Evolutionary conservation across 164 flowering plant species (phyloP).

Genomic region (Magnolia sinica): DNA sequence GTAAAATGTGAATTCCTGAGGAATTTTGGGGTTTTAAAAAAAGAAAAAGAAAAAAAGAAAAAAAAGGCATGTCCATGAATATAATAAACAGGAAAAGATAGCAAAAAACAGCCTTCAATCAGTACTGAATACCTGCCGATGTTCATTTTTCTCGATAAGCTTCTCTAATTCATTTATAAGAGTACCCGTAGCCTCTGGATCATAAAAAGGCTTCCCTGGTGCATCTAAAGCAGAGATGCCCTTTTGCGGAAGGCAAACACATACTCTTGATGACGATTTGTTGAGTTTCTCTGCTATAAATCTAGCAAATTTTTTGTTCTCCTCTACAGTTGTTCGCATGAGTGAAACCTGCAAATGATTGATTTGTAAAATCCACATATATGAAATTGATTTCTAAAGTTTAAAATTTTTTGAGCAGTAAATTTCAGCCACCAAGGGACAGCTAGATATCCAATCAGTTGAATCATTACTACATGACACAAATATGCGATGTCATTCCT

Average conservation of each 20-base stretch:
- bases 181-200: constrained; percentile 63
- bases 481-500: no score
- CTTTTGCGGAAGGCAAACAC: constrained; percentile 77
- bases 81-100: background rate
- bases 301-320: constrained; percentile 71
- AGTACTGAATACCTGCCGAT: constrained; percentile 52
- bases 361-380: background rate
- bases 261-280: constrained; percentile 59
- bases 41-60: no score
- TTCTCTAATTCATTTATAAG: constrained; percentile 62
- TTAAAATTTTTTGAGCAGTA: no score
- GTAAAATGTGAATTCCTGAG: no score
- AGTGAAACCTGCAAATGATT: constrained; percentile 60
- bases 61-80: background rate
- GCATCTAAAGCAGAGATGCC: constrained; percentile 95
- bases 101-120: constrained; percentile 3
- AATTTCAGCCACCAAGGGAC: no score
- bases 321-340: constrained; percentile 81
- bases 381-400: background rate
- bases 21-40: no score
- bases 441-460: no score
- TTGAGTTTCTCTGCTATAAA: constrained; percentile 84
- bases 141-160: constrained; percentile 55
- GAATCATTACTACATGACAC: no score
- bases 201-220: constrained; percentile 80